Conservation (phyloP, 2,329 filamentous ascomycete genomes). For the Amesomyces nigricolor region DNA sequence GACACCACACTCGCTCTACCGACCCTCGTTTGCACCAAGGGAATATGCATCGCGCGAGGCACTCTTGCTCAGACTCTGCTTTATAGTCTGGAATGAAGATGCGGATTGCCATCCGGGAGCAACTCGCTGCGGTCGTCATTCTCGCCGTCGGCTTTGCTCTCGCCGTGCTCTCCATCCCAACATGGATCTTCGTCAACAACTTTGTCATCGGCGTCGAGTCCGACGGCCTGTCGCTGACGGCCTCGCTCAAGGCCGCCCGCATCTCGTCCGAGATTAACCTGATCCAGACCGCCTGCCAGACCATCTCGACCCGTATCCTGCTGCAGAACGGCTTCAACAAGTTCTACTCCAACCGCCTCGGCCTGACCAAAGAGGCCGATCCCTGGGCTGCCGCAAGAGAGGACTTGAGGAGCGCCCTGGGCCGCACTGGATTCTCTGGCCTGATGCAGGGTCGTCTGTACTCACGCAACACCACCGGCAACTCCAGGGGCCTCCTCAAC, state of each 20-base stretch:
- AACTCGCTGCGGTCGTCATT: slow-evolving; percentile 76
- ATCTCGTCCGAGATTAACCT: slow-evolving; percentile 73
- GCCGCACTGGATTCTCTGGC: slow-evolving; percentile 49
- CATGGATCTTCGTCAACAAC: slow-evolving; percentile 54
- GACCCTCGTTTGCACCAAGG: neutral
- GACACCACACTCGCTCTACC: too few relatives aligned
- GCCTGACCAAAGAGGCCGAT: slow-evolving; percentile 46
- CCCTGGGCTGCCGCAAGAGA: slow-evolving; percentile 51
- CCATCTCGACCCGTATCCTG: slow-evolving; percentile 62
- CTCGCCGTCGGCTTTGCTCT: slow-evolving; percentile 68
- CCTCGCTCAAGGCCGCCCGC: slow-evolving; percentile 79
- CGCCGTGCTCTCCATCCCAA: slow-evolving; percentile 73
- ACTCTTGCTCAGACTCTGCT: slow-evolving; percentile 8
- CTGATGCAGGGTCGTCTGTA: slow-evolving; percentile 71
- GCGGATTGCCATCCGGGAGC: slow-evolving; percentile 82
- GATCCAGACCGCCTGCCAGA: slow-evolving; percentile 67
- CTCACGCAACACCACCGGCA: slow-evolving; percentile 59
- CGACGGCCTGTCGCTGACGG: slow-evolving; percentile 66
- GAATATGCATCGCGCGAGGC: slow-evolving; percentile 19
- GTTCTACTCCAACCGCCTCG: slow-evolving; percentile 47
- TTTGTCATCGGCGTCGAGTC: slow-evolving; percentile 50
- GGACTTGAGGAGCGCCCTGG: slow-evolving; percentile 70
- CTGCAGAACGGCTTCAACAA: slow-evolving; percentile 48
- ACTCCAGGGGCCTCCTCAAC: slow-evolving; percentile 54
- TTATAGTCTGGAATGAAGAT: slow-evolving; percentile 41